phyloP scores from a whole-genome alignment of 768 basidiomycete genomes.

The Boletus subcaerulescens region DNA sequence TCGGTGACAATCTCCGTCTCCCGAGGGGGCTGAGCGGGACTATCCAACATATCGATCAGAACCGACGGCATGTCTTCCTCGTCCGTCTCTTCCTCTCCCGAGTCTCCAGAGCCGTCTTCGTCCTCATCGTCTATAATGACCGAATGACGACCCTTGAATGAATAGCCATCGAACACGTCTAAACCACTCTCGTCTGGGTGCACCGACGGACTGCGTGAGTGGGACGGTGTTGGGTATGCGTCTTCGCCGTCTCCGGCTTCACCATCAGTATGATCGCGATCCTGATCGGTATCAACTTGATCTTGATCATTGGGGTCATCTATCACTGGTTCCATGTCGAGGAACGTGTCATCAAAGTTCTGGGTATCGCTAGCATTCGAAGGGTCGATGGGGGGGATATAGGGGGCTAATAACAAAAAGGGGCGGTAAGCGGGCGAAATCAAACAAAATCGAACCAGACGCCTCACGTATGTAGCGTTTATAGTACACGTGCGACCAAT shows the following conservation, averaged over 20 bases:
- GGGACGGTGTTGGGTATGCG: conserved; percentile 73
- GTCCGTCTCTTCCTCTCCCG: conserved; percentile 33
- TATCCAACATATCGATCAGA: conserved; percentile 17
- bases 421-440: conserved; percentile 14
- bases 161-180: conserved; percentile 93
- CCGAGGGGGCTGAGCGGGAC: conserved; percentile 23
- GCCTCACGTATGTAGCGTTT: conserved; percentile 88
- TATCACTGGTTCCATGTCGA: conserved; percentile 92
- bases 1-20: conserved; percentile 37
- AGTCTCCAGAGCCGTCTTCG: conserved; percentile 38
- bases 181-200: conserved; percentile 45
- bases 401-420: conserved; percentile 58
- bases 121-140: conserved; percentile 73
- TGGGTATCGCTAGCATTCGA: conserved; percentile 93
- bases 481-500: conserved; percentile 92
- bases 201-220: conserved; percentile 74
- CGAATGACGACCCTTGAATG: conserved; percentile 85
- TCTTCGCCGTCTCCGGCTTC: conserved; percentile 75
- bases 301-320: conserved; percentile 68
- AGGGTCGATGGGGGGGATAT: conserved; percentile 89
- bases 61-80: conserved; percentile 37
- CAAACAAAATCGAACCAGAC: neutral
- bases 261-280: conserved; percentile 63
- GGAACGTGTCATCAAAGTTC: conserved; percentile 96
- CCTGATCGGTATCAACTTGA: conserved; percentile 66